Base-by-base conservation (phyloP, 2,329 filamentous ascomycete genomes). In the Colletotrichum eremochloae region DNA sequence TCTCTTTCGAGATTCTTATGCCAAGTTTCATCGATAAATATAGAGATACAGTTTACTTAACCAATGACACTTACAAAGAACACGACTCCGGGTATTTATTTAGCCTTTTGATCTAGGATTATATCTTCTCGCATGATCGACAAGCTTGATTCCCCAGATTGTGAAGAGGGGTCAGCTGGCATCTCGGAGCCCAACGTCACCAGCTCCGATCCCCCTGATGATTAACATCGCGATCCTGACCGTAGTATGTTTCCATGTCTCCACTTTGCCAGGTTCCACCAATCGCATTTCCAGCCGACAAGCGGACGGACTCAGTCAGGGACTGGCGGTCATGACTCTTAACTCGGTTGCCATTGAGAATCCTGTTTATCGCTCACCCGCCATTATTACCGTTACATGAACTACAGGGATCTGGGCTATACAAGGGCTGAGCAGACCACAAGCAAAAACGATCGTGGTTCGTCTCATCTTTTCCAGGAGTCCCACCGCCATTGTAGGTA, bases 401-500 rank as follows among this genome's bases (percentile, higher is more conserved):
- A 24, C 24, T 24, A 24, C 24, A 29, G 36, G 15, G 5, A 29
- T 36, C 24, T 52, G 44, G 31, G 52, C 36, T 57, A n/a, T 36
- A 40, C n/a, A 67, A 62, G 48, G 63, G 38, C 67, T 24, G 40
- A 40, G 64, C 36, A 57, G 50, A 29, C 57, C 20, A 58, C 15
- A 1, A 12, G 20, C 11, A 50, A 18, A 29, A 33, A 50, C 7
- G 31, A 33, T 20, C 14, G 31, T 63, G 60, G 44, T 38, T 63
- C 57, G 48, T 57, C 57, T 62, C 36, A 44, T 58, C 38, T 58
- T 11, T 46, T 9, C 14, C 2, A 7, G 52, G 14, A 61, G 40
- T 62, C 56, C 68, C 57, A 44, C 58, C 44, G 38, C 42, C 40
- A 18, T 44, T 33, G 68, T 71, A 64, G 68, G 68, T 71, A 64